Percentiles rank a stretch among this genome's conserved stretches.
Evolutionary conservation across 768 basidiomycete species (phyloP).

Genomic region (Boletus vermiculosoides): DNA sequence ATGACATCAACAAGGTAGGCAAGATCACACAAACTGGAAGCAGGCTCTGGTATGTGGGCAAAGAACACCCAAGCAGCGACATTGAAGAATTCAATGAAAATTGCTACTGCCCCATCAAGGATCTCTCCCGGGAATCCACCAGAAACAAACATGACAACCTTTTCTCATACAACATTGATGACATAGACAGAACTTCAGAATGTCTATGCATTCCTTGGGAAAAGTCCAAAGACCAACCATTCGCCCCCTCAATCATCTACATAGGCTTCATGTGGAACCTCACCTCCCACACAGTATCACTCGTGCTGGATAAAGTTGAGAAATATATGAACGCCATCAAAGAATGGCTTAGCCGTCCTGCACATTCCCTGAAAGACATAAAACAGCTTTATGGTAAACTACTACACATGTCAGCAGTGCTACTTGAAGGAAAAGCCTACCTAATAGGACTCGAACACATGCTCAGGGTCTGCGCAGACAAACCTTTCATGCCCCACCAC

Average conservation of each 20-base stretch:
- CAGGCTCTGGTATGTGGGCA: neutral
- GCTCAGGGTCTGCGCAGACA: neutral
- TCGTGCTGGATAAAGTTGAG: rapidly evolving
- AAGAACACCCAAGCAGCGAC: neutral
- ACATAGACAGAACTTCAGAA: neutral
- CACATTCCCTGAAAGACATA: neutral
- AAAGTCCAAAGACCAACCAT: conserved; percentile 9
- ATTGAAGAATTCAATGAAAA: neutral
- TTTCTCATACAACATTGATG: neutral
- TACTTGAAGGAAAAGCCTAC: neutral
- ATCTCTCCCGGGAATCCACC: neutral
- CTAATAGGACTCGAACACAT: neutral
- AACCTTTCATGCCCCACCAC: neutral
- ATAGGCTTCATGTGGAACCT: conserved; percentile 39
- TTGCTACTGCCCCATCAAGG: rapidly evolving
- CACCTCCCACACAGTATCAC: rapidly evolving
- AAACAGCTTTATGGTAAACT: neutral
- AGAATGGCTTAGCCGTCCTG: neutral
- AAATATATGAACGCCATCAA: neutral
- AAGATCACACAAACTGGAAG: neutral
- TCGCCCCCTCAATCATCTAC: neutral
- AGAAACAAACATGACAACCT: too few relatives aligned
- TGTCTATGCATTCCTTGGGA: conserved; percentile 10
- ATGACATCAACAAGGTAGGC: too few relatives aligned
- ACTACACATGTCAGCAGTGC: rapidly evolving